Percentiles rank a stretch among this genome's conserved stretches.
Evolutionary conservation across 2,329 filamentous ascomycete species (phyloP).

Genomic region (Penicillium psychrosexuale): DNA sequence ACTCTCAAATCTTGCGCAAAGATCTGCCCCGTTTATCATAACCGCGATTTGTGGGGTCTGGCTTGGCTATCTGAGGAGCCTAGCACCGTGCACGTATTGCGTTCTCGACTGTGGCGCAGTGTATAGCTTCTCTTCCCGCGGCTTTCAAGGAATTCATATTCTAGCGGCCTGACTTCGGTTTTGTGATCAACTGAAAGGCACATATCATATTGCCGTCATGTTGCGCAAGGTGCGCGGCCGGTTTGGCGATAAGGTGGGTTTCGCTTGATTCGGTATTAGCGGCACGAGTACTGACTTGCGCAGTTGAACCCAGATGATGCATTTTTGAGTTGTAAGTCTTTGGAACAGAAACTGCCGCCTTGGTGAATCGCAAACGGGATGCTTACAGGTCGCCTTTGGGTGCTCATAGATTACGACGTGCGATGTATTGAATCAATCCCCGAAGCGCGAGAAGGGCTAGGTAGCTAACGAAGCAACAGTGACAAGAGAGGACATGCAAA

Average conservation of each 20-base stretch:
- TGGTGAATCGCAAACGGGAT: background rate
- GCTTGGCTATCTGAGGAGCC: background rate
- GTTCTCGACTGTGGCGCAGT: constrained; percentile 24
- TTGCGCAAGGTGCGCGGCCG: constrained; percentile 39
- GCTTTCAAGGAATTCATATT: background rate
- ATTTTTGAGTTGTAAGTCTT: constrained; percentile 67
- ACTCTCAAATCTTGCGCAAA: background rate
- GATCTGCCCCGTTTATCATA: constrained; percentile 1
- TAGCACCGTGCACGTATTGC: background rate
- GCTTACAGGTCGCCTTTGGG: constrained; percentile 14
- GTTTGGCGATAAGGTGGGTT: constrained; percentile 39
- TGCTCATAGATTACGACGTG: constrained; percentile 58
- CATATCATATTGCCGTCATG: background rate
- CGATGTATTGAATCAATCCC: constrained; percentile 50
- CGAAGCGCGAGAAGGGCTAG: background rate
- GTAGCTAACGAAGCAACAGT: constrained; percentile 52
- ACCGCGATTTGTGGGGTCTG: constrained; percentile 2
- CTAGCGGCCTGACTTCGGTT: background rate
- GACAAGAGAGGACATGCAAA: constrained; percentile 83
- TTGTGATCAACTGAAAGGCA: background rate
- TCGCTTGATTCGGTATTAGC: background rate
- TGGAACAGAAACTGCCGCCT: background rate
- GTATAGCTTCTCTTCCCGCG: constrained; percentile 15
- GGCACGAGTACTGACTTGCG: constrained; percentile 19
- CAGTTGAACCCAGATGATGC: constrained; percentile 62